Evolutionary conservation across 768 basidiomycete genomes (phyloP).

Genomic region (Calocybe cyanea): DNA sequence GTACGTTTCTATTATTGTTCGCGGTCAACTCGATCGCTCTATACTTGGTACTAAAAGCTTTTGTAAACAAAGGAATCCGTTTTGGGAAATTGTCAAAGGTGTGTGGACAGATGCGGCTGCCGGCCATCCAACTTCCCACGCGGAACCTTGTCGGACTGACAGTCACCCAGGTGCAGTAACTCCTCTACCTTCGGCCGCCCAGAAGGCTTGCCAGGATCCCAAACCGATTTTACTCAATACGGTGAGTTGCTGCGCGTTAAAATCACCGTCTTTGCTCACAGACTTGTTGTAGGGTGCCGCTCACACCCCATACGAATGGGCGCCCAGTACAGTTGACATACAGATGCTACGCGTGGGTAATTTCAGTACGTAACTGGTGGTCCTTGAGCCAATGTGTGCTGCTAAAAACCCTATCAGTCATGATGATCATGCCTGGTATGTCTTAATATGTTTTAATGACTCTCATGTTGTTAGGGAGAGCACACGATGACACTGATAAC

Average conservation of each 20-base stretch:
- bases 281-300: slow-evolving; percentile 51
- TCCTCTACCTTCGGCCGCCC: slow-evolving; percentile 55
- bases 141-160: not conserved
- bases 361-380: slow-evolving; percentile 35
- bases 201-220: slow-evolving; percentile 68
- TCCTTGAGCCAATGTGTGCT: not conserved
- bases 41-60: not conserved
- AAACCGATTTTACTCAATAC: slow-evolving; percentile 80
- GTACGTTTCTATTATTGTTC: slow-evolving; percentile 36
- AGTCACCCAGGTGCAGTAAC: slow-evolving; percentile 50
- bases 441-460: not conserved
- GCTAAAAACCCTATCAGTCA: slow-evolving; percentile 33
- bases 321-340: slow-evolving; percentile 66
- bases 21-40: too few relatives aligned
- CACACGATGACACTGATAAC: slow-evolving; percentile 9
- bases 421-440: slow-evolving; percentile 67
- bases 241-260: slow-evolving; percentile 31
- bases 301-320: slow-evolving; percentile 68
- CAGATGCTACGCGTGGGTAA: slow-evolving; percentile 78
- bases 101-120: slow-evolving; percentile 4
- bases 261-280: slow-evolving; percentile 10
- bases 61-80: slow-evolving; percentile 56
- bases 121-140: not conserved
- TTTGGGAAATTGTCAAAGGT: slow-evolving; percentile 80
- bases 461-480: slow-evolving; percentile 5